Conservation (phyloP, 176 grass and related monocot species). For the Eremochloa ophiuroides region DNA sequence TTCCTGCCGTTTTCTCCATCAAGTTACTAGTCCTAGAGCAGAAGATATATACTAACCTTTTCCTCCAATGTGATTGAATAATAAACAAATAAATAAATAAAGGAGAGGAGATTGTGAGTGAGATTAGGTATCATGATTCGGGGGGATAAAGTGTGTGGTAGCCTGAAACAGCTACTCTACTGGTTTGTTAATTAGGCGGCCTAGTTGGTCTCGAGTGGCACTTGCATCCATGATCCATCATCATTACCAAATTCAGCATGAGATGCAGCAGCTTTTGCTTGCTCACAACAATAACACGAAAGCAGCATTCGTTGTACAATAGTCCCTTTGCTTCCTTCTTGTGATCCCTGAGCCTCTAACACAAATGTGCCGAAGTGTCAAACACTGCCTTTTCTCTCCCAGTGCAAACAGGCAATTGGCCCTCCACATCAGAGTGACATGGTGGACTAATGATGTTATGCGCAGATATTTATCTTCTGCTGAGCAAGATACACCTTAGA, state of each 20-base stretch:
- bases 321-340: background rate
- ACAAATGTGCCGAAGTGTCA: background rate
- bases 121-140: conserved; percentile 26
- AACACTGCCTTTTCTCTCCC: background rate
- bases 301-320: background rate
- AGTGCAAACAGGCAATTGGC: background rate
- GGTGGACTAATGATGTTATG: background rate
- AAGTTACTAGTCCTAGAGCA: background rate
- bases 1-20: background rate
- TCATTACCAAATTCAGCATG: conserved; percentile 37
- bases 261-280: conserved; percentile 17
- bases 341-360: background rate
- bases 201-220: background rate
- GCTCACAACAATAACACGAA: background rate
- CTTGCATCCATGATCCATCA: conserved; percentile 38
- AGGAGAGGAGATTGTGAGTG: background rate
- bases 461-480: background rate
- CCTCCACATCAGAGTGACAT: background rate
- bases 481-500: background rate
- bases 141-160: conserved; percentile 1
- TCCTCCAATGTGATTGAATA: background rate
- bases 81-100: background rate
- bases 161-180: conserved; percentile 33
- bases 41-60: conserved; percentile 8
- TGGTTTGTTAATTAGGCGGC: conserved; percentile 30